phyloP scores from a whole-genome alignment of 371 early-diverging fungal genomes.

The Vittaforma corneae region DNA sequence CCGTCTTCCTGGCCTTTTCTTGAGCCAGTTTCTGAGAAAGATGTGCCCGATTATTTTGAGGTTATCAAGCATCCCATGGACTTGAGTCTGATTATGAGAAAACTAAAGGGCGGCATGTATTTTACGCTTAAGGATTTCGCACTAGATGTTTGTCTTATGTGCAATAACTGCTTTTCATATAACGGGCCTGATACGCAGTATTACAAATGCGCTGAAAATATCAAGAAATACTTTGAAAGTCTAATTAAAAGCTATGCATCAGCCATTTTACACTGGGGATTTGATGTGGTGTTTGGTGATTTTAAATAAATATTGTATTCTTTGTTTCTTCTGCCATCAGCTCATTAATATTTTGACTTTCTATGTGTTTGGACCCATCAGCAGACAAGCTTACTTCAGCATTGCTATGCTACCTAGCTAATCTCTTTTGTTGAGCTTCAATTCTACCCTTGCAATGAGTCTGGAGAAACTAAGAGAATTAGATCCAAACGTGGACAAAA shows the following conservation, averaged over 20 bases:
- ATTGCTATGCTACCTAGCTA: neutral
- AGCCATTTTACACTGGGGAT: constrained; percentile 22
- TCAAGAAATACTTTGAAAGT: constrained; percentile 36
- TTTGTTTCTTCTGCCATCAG: too few species aligned
- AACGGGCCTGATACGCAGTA: constrained; percentile 69
- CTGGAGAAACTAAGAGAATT: constrained; percentile 34
- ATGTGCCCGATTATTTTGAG: constrained; percentile 82
- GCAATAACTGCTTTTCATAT: constrained; percentile 71
- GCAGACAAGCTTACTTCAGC: too few species aligned
- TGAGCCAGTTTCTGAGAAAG: constrained; percentile 72
- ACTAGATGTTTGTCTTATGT: constrained; percentile 67
- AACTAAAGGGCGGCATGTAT: constrained; percentile 68
- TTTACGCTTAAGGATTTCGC: constrained; percentile 64
- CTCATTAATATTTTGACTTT: too few species aligned
- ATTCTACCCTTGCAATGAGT: constrained; percentile 17
- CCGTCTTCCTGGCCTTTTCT: constrained; percentile 86
- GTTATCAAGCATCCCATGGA: constrained; percentile 95
- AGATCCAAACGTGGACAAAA: constrained; percentile 33
- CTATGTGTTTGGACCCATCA: too few species aligned
- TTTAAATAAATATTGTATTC: too few species aligned
- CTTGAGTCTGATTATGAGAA: constrained; percentile 65
- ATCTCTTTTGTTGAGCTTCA: neutral
- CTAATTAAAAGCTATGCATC: constrained; percentile 23
- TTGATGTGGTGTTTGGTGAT: too few species aligned
- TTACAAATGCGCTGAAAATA: constrained; percentile 64